Evolutionary conservation across 2,329 filamentous ascomycete species (phyloP), one percentile per base, ranked within the genome.

Genomic region (Trichoderma sp.): DNA sequence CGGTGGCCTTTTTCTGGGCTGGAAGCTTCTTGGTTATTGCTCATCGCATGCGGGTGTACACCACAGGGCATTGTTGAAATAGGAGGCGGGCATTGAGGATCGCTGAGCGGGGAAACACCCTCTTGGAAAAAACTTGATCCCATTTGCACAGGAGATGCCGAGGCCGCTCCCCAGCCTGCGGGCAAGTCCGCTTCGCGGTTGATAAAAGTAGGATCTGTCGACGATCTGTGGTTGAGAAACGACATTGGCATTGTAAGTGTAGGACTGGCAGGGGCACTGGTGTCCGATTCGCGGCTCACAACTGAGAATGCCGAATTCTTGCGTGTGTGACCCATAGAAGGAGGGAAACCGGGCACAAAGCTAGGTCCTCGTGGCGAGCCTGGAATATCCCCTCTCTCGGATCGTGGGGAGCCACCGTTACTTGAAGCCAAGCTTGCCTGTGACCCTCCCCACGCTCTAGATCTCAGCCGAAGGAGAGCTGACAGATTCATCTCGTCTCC

Each of bases 371-470:
- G 78, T 13, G 85, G 85, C 19, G 82, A 85, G 21, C 76, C 79
- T 2, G 82, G 80, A 62, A 80, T 81, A 29, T 87, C 86, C 1
- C 81, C 83, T 68, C 85, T 80, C 53, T 85, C 83, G 5, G 83
- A 84, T 31, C 80, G 78, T 1, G 85, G 85, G 21, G 85, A 86
- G 3, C 84, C 84, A 59, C 85, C 85, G 6, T 81, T 79, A 47
- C 84, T 83, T 3, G 86, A 88, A 72, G 84, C 84, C 6, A 94
- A 80, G 74, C 92, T 95, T 0, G 86, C 89, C 74, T 93, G 91
- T 69, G 92, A 96, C 5, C 92, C 91, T 29, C 93, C 93, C 87
- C 92, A 97, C 0, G 93, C 91, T 61, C 87, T 89, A 13, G 88
- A 90, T 4, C 94, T 88, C 53, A 96, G 79, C 71, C 89, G 91